Conservation (phyloP, 495 filamentous ascomycete genomes). For the Penicillium coprophilum region DNA sequence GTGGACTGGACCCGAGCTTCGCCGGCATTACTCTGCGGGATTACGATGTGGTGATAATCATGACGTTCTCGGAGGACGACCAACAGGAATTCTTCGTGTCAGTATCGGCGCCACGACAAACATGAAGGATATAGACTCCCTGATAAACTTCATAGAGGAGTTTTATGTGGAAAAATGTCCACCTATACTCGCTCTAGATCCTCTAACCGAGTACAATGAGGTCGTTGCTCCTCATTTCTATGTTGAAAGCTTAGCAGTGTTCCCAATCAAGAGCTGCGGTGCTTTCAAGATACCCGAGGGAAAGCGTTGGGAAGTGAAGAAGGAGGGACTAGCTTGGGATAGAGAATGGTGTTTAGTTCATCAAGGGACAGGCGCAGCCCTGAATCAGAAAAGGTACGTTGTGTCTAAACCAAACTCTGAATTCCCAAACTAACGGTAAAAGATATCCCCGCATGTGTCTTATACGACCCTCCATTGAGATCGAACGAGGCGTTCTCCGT, state of each 20-base stretch:
- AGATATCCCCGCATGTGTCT: constrained; percentile 79
- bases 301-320: constrained; percentile 67
- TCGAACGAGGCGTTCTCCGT: constrained; percentile 56
- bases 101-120: constrained; percentile 91
- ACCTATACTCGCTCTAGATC: constrained; percentile 24
- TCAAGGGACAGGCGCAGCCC: constrained; percentile 69
- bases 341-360: constrained; percentile 92
- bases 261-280: constrained; percentile 88
- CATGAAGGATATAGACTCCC: constrained; percentile 65
- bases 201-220: constrained; percentile 19
- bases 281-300: constrained; percentile 68
- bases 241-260: constrained; percentile 64
- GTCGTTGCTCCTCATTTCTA: constrained; percentile 33
- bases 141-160: constrained; percentile 71
- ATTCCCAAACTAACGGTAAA: background rate
- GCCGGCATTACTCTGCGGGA: constrained; percentile 74
- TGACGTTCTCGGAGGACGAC: constrained; percentile 78
- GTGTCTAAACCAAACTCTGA: background rate
- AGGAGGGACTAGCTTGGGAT: constrained; percentile 86
- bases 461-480: constrained; percentile 67
- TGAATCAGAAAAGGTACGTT: constrained; percentile 68
- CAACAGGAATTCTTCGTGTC: constrained; percentile 80
- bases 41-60: constrained; percentile 76
- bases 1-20: constrained; percentile 75
- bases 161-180: constrained; percentile 64